phyloP scores from a whole-genome alignment of 768 basidiomycete genomes.

The Lentinus brumalis region DNA sequence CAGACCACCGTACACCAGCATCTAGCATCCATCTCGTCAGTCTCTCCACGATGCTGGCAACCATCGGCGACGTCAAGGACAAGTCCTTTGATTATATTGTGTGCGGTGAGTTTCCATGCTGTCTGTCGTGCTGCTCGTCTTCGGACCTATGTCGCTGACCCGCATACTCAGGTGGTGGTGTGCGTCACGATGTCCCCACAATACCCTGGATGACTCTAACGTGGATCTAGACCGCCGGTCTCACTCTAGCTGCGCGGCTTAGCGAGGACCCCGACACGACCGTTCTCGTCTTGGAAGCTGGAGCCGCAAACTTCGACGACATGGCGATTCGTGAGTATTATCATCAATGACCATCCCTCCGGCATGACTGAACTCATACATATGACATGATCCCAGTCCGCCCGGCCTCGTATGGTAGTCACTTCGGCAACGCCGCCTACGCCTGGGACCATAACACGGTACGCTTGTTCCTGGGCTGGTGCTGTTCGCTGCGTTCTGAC shows the following conservation, averaged over 20 bases:
- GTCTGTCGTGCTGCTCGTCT: background rate
- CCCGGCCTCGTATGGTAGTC: constrained; percentile 16
- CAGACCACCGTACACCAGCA: background rate
- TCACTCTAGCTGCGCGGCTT: constrained; percentile 43
- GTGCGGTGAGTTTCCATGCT: constrained; percentile 11
- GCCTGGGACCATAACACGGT: constrained; percentile 25
- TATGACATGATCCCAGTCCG: constrained; percentile 13
- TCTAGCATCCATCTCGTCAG: background rate
- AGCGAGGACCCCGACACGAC: constrained; percentile 37
- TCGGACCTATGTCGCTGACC: background rate
- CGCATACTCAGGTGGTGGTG: constrained; percentile 20
- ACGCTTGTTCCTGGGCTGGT: background rate
- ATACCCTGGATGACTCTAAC: background rate
- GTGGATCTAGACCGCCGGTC: constrained; percentile 32
- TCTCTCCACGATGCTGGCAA: constrained; percentile 5
- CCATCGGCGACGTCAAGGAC: constrained; percentile 21
- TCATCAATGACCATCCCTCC: too few species aligned
- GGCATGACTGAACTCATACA: background rate
- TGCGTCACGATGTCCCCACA: background rate
- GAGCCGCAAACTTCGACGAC: constrained; percentile 22
- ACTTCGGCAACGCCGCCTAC: constrained; percentile 24
- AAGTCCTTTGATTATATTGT: constrained; percentile 26
- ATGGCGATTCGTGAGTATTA: constrained; percentile 14
- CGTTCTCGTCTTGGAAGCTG: constrained; percentile 41
- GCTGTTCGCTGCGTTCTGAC: background rate